Evolutionary conservation across 129 eudicot species (phyloP).

Genomic region (Sambucus nigra): DNA sequence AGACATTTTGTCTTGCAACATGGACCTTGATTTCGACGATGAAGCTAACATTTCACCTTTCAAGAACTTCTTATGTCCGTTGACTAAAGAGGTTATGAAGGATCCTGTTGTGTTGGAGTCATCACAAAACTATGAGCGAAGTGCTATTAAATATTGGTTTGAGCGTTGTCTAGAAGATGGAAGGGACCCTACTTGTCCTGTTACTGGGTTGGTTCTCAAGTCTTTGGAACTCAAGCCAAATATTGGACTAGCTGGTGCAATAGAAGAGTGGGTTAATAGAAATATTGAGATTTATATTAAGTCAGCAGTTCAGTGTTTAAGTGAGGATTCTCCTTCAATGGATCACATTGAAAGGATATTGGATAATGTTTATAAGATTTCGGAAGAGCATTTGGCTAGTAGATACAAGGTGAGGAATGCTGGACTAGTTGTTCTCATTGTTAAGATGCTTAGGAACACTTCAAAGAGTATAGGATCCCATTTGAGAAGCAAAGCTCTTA

Average conservation of each 20-base stretch:
- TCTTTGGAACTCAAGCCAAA: conserved; percentile 34
- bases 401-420: conserved; percentile 36
- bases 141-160: conserved; percentile 38
- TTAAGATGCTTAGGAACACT: conserved; percentile 16
- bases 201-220: conserved; percentile 31
- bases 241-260: conserved; percentile 43
- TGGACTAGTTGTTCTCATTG: conserved; percentile 16
- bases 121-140: conserved; percentile 33
- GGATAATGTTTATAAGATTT: conserved; percentile 22
- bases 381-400: conserved; percentile 29
- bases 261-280: conserved; percentile 42
- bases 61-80: conserved; percentile 34
- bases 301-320: conserved; percentile 17
- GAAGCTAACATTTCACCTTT: conserved; percentile 27
- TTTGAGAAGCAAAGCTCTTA: conserved; percentile 31
- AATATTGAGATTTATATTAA: conserved; percentile 27
- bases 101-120: conserved; percentile 43
- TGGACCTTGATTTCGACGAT: conserved; percentile 25
- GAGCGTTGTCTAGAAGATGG: conserved; percentile 34
- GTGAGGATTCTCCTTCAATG: conserved; percentile 18
- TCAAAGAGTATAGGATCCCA: conserved; percentile 24
- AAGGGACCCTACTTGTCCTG: conserved; percentile 39
- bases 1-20: conserved; percentile 12
- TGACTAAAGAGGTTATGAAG: conserved; percentile 39
- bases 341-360: conserved; percentile 22